Percentiles rank a stretch among this genome's conserved stretches.
Conservation (phyloP, 2,329 filamentous ascomycete genomes). For the Claviceps lovelessii region DNA sequence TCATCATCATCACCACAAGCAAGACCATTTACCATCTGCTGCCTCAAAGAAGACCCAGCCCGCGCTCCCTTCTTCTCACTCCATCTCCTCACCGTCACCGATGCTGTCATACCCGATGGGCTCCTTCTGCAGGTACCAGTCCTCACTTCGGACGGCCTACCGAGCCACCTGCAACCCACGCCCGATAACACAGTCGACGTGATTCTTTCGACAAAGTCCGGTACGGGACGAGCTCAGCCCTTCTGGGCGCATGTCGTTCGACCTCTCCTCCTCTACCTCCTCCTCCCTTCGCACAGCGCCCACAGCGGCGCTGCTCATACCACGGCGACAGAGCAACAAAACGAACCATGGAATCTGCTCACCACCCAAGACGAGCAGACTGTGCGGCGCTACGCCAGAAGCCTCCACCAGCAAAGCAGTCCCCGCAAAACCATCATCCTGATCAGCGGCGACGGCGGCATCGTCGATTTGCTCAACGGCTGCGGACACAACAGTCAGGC, state of each 20-base stretch:
- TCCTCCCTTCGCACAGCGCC: conserved; percentile 23
- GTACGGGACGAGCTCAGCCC: conserved; percentile 38
- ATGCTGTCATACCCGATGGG: conserved; percentile 19
- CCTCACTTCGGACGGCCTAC: conserved; percentile 16
- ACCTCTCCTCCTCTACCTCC: conserved; percentile 36
- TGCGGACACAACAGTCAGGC: conserved; percentile 9
- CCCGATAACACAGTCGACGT: conserved; percentile 36
- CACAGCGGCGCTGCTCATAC: conserved; percentile 11
- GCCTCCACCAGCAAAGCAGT: conserved; percentile 14
- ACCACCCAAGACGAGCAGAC: conserved; percentile 49
- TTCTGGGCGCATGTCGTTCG: conserved; percentile 43
- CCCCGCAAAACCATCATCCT: conserved; percentile 49
- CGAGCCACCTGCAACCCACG: conserved; percentile 20
- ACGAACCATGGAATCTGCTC: conserved; percentile 25
- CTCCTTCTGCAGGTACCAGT: conserved; percentile 21
- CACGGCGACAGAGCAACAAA: not conserved
- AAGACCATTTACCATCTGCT: conserved; percentile 19
- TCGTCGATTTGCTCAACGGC: conserved; percentile 68
- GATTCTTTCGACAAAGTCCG: conserved; percentile 53
- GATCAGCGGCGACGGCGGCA: conserved; percentile 75
- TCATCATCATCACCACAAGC: not conserved
- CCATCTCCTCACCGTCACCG: conserved; percentile 14
- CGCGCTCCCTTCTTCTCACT: conserved; percentile 14
- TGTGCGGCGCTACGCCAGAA: conserved; percentile 46
- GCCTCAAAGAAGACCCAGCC: conserved; percentile 22